Evolutionary conservation across 1,284 basidiomycete genomes (phyloP).

Genomic region (Malassezia japonica): DNA sequence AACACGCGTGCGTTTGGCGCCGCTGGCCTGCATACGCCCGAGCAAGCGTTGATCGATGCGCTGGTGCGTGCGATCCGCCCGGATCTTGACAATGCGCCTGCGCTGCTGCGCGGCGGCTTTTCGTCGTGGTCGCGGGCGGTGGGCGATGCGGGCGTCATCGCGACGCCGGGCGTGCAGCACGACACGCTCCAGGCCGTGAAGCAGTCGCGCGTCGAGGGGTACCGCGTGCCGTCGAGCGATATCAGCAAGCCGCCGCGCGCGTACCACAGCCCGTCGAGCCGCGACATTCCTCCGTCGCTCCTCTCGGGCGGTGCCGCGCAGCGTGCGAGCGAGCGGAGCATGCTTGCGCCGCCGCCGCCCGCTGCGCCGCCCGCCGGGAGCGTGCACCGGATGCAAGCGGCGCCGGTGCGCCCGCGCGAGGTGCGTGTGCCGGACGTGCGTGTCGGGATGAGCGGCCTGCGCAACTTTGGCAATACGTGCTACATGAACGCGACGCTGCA

Average conservation of each 20-base stretch:
- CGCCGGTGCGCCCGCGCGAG: background rate
- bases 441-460: conserved; percentile 42
- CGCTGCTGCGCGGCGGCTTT: conserved; percentile 75
- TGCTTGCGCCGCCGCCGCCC: conserved; percentile 1
- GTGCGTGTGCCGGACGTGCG: conserved; percentile 16
- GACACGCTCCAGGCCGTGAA: conserved; percentile 10
- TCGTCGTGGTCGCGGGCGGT: conserved; percentile 69
- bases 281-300: background rate
- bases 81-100: conserved; percentile 56
- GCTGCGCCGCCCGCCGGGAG: conserved; percentile 4
- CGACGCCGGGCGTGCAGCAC: conserved; percentile 8
- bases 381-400: background rate
- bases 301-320: background rate
- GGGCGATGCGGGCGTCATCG: conserved; percentile 53
- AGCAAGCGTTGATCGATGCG: conserved; percentile 5
- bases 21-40: conserved; percentile 9
- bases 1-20: conserved; percentile 56
- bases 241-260: background rate
- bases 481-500: conserved; percentile 49
- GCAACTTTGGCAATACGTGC: conserved; percentile 47
- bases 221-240: background rate
- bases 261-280: background rate
- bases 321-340: background rate
- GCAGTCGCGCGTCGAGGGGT: conserved; percentile 5
- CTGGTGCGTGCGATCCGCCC: conserved; percentile 58